Percentiles rank a stretch among this genome's conserved stretches.
phyloP scores from a whole-genome alignment of 1,284 basidiomycete species.

The Clitocybe nebularis region DNA sequence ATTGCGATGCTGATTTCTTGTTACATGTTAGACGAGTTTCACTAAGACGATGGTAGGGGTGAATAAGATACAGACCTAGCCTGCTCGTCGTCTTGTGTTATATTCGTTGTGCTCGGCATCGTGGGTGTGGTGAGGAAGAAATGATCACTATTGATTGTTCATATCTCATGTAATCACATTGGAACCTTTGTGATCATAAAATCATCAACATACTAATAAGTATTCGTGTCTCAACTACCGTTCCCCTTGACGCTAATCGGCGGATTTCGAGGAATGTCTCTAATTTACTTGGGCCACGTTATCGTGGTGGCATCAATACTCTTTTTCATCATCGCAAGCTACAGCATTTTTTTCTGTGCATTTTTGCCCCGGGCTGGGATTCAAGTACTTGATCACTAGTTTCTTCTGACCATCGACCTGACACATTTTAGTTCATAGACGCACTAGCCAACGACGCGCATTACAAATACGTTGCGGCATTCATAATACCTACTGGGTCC shows the following conservation, averaged over 20 bases:
- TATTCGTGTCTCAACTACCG: no score
- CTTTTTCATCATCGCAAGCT: slow-evolving; percentile 57
- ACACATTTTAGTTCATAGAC: slow-evolving; percentile 53
- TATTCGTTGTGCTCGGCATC: slow-evolving; percentile 11
- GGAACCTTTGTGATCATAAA: neutral
- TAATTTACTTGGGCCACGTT: slow-evolving; percentile 41
- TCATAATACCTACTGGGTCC: slow-evolving; percentile 76
- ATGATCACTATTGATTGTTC: no score
- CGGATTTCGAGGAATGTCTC: no score
- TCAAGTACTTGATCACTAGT: slow-evolving; percentile 44
- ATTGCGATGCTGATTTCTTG: slow-evolving; percentile 14
- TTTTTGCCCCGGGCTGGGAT: slow-evolving; percentile 53
- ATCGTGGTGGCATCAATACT: slow-evolving; percentile 43
- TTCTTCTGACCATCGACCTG: no score
- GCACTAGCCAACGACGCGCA: slow-evolving; percentile 66
- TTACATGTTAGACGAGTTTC: slow-evolving; percentile 16
- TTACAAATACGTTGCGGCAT: slow-evolving; percentile 83
- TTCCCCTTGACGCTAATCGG: no score
- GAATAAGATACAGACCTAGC: slow-evolving; percentile 29
- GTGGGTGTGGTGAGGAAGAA: slow-evolving; percentile 14
- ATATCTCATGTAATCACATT: no score
- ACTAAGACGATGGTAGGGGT: no score
- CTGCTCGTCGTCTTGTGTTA: slow-evolving; percentile 15
- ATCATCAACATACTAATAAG: no score
- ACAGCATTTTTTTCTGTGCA: slow-evolving; percentile 63